Percentiles rank a stretch among this genome's conserved stretches.
Evolutionary conservation across 225 moss, liverwort and hornwort species (phyloP).

Genomic region (Pleurozium schreberi): DNA sequence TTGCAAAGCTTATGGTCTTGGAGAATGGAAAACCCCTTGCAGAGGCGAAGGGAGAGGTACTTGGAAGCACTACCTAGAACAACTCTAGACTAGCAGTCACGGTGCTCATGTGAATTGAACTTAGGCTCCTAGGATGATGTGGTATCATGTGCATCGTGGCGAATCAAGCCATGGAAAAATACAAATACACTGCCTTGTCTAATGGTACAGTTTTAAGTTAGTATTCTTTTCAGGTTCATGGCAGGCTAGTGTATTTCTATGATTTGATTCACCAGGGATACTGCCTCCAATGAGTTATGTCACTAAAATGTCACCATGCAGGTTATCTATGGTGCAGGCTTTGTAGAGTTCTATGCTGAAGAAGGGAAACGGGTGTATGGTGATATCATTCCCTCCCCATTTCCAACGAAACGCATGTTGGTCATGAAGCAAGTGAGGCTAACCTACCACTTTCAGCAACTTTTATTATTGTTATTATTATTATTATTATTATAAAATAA

Average conservation of each 20-base stretch:
- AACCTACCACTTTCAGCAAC: not conserved
- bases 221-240: not conserved
- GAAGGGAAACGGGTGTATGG: constrained; percentile 87
- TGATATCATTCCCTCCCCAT: constrained; percentile 80
- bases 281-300: not conserved
- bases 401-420: constrained; percentile 66
- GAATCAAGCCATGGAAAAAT: not conserved
- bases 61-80: not conserved
- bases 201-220: not conserved
- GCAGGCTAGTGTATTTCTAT: not conserved
- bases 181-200: not conserved
- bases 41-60: constrained; percentile 87
- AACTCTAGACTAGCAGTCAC: not conserved
- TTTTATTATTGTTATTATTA: not conserved
- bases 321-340: constrained; percentile 85
- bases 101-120: not conserved
- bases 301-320: constrained; percentile 31
- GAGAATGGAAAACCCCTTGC: constrained; percentile 93
- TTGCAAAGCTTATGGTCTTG: constrained; percentile 79
- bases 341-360: constrained; percentile 97
- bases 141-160: not conserved
- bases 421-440: constrained; percentile 76
- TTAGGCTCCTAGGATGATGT: not conserved
- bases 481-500: no score
- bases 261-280: not conserved